Evolutionary conservation across 805 yeast species (phyloP).

Genomic region (Yarrowia hollandica): DNA sequence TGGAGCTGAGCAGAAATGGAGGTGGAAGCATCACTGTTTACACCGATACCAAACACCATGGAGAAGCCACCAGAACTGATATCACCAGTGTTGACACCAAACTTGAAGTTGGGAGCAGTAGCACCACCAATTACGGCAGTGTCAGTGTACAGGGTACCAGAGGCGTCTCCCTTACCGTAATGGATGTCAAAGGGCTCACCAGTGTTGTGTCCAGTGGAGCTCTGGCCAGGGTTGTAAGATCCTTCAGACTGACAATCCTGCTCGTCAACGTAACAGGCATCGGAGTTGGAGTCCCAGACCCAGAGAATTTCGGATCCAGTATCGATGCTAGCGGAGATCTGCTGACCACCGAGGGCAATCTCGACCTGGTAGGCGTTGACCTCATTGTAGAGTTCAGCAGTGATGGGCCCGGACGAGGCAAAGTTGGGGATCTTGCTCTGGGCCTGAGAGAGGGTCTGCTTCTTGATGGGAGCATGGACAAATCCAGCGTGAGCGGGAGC

Average conservation of each 20-base stretch:
- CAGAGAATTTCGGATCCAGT: conserved; percentile 7
- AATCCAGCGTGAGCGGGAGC: not conserved
- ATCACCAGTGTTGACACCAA: not conserved
- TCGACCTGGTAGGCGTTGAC: not conserved
- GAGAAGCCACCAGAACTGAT: not conserved
- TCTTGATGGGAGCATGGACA: conserved; percentile 2
- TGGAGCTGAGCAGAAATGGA: conserved; percentile 2
- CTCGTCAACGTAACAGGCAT: not conserved
- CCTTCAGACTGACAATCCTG: not conserved
- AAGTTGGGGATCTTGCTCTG: conserved; percentile 2
- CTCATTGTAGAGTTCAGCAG: conserved; percentile 1
- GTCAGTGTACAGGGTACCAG: not conserved
- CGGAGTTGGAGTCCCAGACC: not conserved
- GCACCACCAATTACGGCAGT: not conserved
- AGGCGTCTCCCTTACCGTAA: not conserved
- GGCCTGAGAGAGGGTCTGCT: not conserved
- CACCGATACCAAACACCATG: conserved; percentile 7
- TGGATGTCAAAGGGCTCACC: not conserved
- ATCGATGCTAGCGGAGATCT: not conserved
- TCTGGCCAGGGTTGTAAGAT: not conserved
- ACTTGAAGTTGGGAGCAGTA: not conserved
- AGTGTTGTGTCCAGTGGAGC: not conserved
- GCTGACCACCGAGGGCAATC: conserved; percentile 1
- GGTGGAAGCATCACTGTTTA: not conserved
- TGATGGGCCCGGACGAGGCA: not conserved